phyloP scores from a whole-genome alignment of 1,284 basidiomycete genomes.

The Microbotryum saponariae region DNA sequence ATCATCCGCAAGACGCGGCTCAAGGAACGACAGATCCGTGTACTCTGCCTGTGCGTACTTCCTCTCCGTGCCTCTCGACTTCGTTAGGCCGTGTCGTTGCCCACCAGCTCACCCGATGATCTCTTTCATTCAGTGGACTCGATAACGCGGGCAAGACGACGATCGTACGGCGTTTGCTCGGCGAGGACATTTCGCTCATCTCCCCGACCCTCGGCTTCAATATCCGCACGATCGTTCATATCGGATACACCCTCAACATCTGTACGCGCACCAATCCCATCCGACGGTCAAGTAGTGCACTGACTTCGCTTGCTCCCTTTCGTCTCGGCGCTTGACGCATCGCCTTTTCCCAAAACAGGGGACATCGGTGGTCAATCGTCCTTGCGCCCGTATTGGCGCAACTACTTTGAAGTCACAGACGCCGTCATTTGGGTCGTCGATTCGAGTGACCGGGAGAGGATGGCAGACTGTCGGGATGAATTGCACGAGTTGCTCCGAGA shows the following conservation, averaged over 20 bases:
- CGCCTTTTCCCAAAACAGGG: constrained; percentile 53
- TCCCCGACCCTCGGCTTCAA: constrained; percentile 97
- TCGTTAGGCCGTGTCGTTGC: neutral
- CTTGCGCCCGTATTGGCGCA: constrained; percentile 94
- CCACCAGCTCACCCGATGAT: neutral
- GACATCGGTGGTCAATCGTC: constrained; percentile 96
- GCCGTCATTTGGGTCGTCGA: constrained; percentile 99
- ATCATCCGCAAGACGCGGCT: constrained; percentile 94
- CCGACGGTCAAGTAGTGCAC: neutral
- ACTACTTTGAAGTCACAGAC: constrained; percentile 98
- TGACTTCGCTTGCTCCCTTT: neutral
- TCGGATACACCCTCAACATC: constrained; percentile 84
- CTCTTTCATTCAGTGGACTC: constrained; percentile 59
- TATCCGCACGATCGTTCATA: constrained; percentile 89
- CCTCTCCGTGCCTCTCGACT: neutral
- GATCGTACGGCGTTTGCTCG: constrained; percentile 87
- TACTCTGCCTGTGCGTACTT: constrained; percentile 76
- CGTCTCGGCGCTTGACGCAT: neutral
- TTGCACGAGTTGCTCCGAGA: constrained; percentile 76
- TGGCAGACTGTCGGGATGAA: constrained; percentile 82
- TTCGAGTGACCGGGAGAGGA: constrained; percentile 78
- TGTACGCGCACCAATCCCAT: constrained; percentile 51
- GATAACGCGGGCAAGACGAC: constrained; percentile 99
- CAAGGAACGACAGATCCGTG: constrained; percentile 91
- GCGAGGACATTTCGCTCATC: constrained; percentile 76